These are phyloP conservation scores for Cladosporium sp. DNA, from an alignment of 2,329 filamentous ascomycete genomes.

Conservation along the genomic window DNA sequence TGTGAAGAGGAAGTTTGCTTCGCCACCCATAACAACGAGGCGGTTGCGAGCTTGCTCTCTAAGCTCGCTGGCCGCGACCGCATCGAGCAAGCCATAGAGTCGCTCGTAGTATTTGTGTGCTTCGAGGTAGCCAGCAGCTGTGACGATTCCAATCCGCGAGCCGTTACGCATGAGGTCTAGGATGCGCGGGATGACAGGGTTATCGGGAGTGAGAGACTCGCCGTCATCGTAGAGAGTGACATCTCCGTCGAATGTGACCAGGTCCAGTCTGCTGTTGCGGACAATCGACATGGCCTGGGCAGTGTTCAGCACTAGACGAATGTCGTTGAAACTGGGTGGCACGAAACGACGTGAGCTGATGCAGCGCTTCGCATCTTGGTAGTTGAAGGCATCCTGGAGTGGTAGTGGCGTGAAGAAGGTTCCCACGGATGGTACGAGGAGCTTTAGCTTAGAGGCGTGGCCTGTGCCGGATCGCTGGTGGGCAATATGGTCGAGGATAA, in stretches of 20 bases:
- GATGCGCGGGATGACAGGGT: slow-evolving; percentile 72
- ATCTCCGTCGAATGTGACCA: slow-evolving; percentile 96
- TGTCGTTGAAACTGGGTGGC: slow-evolving; percentile 94
- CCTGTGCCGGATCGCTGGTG: slow-evolving; percentile 67
- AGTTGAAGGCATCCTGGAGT: slow-evolving; percentile 86
- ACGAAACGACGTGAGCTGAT: slow-evolving; percentile 93
- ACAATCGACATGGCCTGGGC: slow-evolving; percentile 93
- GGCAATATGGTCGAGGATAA: slow-evolving; percentile 87
- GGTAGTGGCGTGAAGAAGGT: slow-evolving; percentile 88
- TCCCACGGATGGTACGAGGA: slow-evolving; percentile 89
- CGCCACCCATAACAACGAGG: slow-evolving; percentile 90
- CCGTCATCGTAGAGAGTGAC: slow-evolving; percentile 90
- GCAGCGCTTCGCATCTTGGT: slow-evolving; percentile 80
- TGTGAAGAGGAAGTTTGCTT: slow-evolving; percentile 92
- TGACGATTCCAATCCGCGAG: slow-evolving; percentile 91
- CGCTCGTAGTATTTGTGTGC: slow-evolving; percentile 83
- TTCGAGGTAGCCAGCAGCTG: slow-evolving; percentile 91
- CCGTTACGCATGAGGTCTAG: slow-evolving; percentile 72
- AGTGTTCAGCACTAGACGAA: slow-evolving; percentile 89
- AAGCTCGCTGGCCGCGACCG: slow-evolving; percentile 67
- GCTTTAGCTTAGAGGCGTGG: slow-evolving; percentile 83
- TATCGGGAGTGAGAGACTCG: slow-evolving; percentile 71
- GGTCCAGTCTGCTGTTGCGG: slow-evolving; percentile 68
- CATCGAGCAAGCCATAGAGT: slow-evolving; percentile 82
- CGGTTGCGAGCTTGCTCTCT: slow-evolving; percentile 70